Evolutionary conservation across 179 eudicot genomes (phyloP), one percentile per base, ranked within the genome.

Genomic region (Patellifolia procumbens): DNA sequence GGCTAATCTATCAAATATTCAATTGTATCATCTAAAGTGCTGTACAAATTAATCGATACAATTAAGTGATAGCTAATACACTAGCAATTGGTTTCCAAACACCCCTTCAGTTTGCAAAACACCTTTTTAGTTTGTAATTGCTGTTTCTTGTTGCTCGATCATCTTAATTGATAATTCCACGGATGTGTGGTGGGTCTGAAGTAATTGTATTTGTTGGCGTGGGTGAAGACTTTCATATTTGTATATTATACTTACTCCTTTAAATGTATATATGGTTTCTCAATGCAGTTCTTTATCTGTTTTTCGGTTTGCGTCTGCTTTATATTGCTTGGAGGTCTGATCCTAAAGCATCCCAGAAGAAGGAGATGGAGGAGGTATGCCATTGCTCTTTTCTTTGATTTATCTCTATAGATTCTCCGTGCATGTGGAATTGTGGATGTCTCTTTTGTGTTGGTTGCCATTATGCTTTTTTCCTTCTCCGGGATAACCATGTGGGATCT

Each of bases 251-350:
- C 26, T 12, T 42, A 15, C 39, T 37, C 43, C 59, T 43, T 68
- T 52, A 15, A 76, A 62, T 68, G 39, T 35, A 46, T 28, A 34
- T 74, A 22, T 75, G 65, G 43, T 76, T 34, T 76, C 26, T 51
- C 75, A 31, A 55, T 91, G 89, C 92, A 96, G 99, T 90, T 69
- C 99, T 96, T 55, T 93, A 93, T 84, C 76, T 78, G 59, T 96
- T 93, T 81, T 96, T 96, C 76, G 99, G 98, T 66, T 73, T 91
- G 78, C 96, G 99, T 55, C 84, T 96, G 56, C 97, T 96, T 39
- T 96, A 96, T 77, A 96, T 96, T 87, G 99, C 99, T 51, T 96
- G 99, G 99, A 93, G 89, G 79, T 88, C 97, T 70, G 93, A 87
- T 76, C 79, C 99, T 46, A 93, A 93, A 86, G 87, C 91, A 81